phyloP scores from a whole-genome alignment of 805 yeast genomes.

The Wickerhamomyces silvicola region DNA sequence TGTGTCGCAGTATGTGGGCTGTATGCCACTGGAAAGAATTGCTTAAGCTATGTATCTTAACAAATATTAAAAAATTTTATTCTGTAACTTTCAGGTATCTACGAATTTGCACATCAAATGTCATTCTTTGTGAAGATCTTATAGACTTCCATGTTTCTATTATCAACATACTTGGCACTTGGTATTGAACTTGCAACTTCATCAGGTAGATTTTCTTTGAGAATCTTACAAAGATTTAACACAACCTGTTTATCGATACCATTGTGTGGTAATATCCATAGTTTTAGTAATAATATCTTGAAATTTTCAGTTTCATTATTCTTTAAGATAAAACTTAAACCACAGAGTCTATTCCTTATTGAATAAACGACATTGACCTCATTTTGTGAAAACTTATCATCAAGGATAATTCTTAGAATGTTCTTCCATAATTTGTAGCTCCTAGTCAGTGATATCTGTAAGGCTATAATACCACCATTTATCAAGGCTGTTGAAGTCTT shows the following conservation, averaged over 20 bases:
- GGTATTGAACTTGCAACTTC: not conserved
- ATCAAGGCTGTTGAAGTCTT: not conserved
- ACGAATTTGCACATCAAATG: too few relatives aligned
- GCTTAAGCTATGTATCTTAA: too few relatives aligned
- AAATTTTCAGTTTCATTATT: too few relatives aligned
- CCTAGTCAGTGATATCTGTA: not conserved
- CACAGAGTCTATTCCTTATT: conserved; percentile 3
- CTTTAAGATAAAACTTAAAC: conserved; percentile 3
- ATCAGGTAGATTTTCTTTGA: conserved; percentile 1
- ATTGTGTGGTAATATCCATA: too few relatives aligned
- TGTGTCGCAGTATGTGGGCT: too few relatives aligned
- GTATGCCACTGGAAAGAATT: too few relatives aligned
- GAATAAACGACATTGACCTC: conserved; percentile 3
- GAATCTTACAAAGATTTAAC: conserved; percentile 1
- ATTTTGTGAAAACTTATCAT: conserved; percentile 4
- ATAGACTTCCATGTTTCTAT: not conserved
- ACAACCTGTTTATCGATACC: not conserved
- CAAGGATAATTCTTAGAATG: conserved; percentile 3
- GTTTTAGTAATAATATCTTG: conserved; percentile 1
- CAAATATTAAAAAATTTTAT: too few relatives aligned
- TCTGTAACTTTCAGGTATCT: too few relatives aligned
- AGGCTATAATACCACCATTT: conserved; percentile 1
- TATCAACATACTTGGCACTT: conserved; percentile 1
- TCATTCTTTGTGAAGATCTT: too few relatives aligned
- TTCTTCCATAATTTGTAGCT: conserved; percentile 2